Base-by-base conservation (phyloP, 1,139 yeast species). In the Magnusiomyces tetraspermus region DNA sequence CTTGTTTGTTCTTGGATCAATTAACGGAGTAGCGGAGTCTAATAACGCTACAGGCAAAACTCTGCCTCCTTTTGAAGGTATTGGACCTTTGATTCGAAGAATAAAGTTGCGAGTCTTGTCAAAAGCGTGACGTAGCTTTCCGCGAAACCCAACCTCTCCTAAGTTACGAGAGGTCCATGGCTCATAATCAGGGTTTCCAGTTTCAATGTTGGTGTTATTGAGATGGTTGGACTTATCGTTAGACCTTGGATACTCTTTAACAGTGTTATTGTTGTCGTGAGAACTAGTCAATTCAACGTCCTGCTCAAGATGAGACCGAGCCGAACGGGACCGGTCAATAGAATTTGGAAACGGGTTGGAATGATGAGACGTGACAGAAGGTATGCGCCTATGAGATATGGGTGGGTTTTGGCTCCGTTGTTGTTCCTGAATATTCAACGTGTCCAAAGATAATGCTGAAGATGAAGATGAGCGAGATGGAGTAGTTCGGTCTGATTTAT, bases 61-160 rank as follows among this genome's bases (percentile, higher is more conserved):
- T 56, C 97, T 73, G 2, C 97, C 97, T 49, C 80, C 76, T 51
- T 75, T 76, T 0, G 95, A 76, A 6, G 80, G 76, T 1, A 80
- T 77, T 22, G 76, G 64, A 6, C 67, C 65, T 48, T 70, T 67
- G 8, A 68, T 70, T 21, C 83, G 80, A 30, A 78, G 60, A 4
- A 81, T 51, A 36, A 65, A 65, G 51, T 67, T 67, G 42, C 54
- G 53, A 6, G 49, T 38, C 8, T 11, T 26, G 4, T 4, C 19
- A 6, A 47, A 24, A 8, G 44, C 33, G 3, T 24, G 21, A n/a
- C 28, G 15, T 1, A 47, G 21, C 31, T 51, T 42, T 52, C 33
- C 54, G 44, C 46, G 51, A 46, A 48, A 51, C 51, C 53, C 53
- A 53, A 45, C 54, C 54, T 33, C 47, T 51, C 48, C 42, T 6